Evolutionary conservation across 192 early-diverging fungal genomes (phyloP).

Genomic region (Coemansia interrupta): DNA sequence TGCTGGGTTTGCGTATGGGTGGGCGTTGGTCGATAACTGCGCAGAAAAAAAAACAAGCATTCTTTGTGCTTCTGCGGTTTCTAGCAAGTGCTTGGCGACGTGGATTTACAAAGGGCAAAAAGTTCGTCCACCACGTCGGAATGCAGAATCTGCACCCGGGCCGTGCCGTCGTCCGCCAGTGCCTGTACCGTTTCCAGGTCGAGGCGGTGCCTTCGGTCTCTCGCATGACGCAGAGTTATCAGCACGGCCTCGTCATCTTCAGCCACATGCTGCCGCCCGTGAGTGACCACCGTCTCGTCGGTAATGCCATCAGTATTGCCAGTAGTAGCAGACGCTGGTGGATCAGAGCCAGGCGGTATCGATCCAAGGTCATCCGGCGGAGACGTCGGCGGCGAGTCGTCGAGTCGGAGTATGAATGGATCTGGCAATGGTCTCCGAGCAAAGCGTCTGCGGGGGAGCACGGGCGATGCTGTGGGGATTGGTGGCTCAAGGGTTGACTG

Average conservation of each 20-base stretch:
- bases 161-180: background rate
- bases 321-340: background rate
- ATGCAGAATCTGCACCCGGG: background rate
- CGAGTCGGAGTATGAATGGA: background rate
- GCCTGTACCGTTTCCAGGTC: background rate
- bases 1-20: background rate
- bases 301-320: background rate
- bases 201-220: background rate
- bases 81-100: no score
- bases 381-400: background rate
- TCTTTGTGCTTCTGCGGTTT: background rate
- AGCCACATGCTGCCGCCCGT: no score
- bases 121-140: slow-evolving; percentile 9
- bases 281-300: no score
- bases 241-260: no score
- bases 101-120: background rate
- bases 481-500: no score
- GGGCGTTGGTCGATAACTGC: background rate
- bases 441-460: no score
- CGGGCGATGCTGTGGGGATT: no score
- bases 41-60: slow-evolving; percentile 4
- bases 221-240: no score
- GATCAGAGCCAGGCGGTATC: no score
- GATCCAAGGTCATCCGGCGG: no score
- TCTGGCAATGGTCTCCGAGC: no score